Percentiles rank a stretch among this genome's conserved stretches.
phyloP scores from a whole-genome alignment of 257 asterid genomes.

The Fraxinus quadrangulata region DNA sequence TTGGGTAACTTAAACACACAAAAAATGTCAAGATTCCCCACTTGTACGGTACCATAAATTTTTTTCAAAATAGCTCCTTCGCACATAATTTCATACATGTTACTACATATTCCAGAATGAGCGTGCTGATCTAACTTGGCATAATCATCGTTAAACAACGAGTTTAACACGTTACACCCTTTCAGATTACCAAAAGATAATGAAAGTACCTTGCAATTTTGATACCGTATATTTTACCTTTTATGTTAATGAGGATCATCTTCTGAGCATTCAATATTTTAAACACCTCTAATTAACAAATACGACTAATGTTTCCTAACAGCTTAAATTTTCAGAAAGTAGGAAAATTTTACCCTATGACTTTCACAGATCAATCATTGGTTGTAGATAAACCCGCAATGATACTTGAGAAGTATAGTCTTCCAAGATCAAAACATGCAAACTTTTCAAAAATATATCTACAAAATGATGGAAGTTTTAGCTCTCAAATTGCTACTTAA shows the following conservation, averaged over 20 bases:
- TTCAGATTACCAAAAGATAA: not conserved
- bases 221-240: too few relatives aligned
- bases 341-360: not conserved
- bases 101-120: conserved; percentile 15
- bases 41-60: not conserved
- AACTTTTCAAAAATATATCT: not conserved
- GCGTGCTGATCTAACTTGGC: conserved; percentile 10
- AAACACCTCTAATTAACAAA: not conserved
- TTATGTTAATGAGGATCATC: too few relatives aligned
- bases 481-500: conserved; percentile 1
- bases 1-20: not conserved
- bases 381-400: not conserved
- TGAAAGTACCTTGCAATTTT: not conserved
- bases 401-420: conserved; percentile 11
- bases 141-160: not conserved
- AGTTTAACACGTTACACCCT: not conserved
- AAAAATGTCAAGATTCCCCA: not conserved
- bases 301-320: not conserved
- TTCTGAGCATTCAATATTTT: not conserved
- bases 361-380: not conserved
- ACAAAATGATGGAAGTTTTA: not conserved
- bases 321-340: not conserved
- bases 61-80: not conserved
- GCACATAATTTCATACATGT: conserved; percentile 5
- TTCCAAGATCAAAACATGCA: conserved; percentile 1